Conservation (phyloP, 1,284 basidiomycete species). For the Sanguinoderma infundibulare region DNA sequence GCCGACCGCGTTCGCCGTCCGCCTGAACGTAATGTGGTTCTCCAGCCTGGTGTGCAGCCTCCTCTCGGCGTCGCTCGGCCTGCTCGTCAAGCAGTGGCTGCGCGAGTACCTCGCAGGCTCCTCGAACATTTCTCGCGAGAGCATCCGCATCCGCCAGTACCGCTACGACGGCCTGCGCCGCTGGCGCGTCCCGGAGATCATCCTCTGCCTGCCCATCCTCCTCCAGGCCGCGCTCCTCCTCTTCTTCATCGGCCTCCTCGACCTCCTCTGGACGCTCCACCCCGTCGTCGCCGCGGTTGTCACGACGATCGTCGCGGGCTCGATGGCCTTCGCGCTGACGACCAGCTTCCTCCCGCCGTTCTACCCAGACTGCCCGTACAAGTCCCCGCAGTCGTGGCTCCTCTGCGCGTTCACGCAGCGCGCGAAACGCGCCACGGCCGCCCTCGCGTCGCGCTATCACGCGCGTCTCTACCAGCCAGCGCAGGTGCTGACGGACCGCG, state of each 20-base stretch:
- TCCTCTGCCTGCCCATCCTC: constrained; percentile 23
- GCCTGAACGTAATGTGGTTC: constrained; percentile 23
- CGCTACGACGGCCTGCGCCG: constrained; percentile 18
- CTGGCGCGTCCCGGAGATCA: constrained; percentile 21
- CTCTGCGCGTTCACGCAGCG: constrained; percentile 14
- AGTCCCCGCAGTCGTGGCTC: constrained; percentile 21
- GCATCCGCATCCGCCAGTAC: constrained; percentile 23
- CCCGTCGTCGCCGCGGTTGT: constrained; percentile 15
- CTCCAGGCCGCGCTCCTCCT: constrained; percentile 21
- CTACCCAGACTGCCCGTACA: constrained; percentile 20
- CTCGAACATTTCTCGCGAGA: constrained; percentile 20
- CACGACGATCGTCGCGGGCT: constrained; percentile 12
- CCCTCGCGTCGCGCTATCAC: constrained; percentile 14
- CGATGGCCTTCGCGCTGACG: constrained; percentile 5
- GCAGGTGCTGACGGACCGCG: not conserved
- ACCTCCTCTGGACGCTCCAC: constrained; percentile 22
- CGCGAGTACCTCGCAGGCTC: constrained; percentile 23
- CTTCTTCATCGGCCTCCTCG: constrained; percentile 23
- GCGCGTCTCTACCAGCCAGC: constrained; percentile 6
- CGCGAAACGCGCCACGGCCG: constrained; percentile 6
- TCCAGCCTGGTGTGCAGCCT: constrained; percentile 21
- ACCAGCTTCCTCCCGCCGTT: constrained; percentile 17
- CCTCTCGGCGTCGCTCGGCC: constrained; percentile 20
- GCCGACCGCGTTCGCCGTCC: constrained; percentile 11
- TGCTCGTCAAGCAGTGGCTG: constrained; percentile 25